phyloP scores from a whole-genome alignment of 345 rosid genomes.

The Gossypium anomalum region DNA sequence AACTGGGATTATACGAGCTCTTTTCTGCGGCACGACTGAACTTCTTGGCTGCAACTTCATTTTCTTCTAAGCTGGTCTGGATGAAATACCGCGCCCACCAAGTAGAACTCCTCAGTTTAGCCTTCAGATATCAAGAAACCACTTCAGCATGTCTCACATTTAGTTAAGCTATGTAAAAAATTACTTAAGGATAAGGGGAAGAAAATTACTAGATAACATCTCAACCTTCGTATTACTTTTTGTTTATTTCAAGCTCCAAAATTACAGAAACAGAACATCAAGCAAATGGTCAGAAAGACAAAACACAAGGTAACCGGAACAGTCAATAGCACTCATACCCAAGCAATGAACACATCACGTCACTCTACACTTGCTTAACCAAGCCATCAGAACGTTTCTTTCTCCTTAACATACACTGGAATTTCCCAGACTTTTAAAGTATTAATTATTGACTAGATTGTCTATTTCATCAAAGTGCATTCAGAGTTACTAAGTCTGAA shows the following conservation, averaged over 20 bases:
- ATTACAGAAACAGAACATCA: not conserved
- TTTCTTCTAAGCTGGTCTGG: conserved; percentile 38
- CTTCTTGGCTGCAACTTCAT: conserved; percentile 37
- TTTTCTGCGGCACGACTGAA: conserved; percentile 38
- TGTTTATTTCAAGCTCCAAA: not conserved
- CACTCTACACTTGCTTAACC: not conserved
- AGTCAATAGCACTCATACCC: not conserved
- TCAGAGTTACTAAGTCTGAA: not conserved
- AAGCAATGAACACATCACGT: not conserved
- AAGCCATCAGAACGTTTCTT: not conserved
- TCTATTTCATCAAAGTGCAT: not conserved
- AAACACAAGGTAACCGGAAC: not conserved
- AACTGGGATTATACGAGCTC: conserved; percentile 37
- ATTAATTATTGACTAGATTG: not conserved
- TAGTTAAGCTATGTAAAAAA: not conserved
- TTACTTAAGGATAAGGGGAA: not conserved
- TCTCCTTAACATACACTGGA: not conserved
- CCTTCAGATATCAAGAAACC: conserved; percentile 28
- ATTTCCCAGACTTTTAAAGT: not conserved
- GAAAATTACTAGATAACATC: not conserved
- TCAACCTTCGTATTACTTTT: not conserved
- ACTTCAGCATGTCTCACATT: not conserved
- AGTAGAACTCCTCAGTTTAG: conserved; percentile 42
- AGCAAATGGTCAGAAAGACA: not conserved
- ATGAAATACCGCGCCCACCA: conserved; percentile 42